Evolutionary conservation across 192 early-diverging fungal species (phyloP).

Genomic region (Gaertneriomyces semiglobifer): DNA sequence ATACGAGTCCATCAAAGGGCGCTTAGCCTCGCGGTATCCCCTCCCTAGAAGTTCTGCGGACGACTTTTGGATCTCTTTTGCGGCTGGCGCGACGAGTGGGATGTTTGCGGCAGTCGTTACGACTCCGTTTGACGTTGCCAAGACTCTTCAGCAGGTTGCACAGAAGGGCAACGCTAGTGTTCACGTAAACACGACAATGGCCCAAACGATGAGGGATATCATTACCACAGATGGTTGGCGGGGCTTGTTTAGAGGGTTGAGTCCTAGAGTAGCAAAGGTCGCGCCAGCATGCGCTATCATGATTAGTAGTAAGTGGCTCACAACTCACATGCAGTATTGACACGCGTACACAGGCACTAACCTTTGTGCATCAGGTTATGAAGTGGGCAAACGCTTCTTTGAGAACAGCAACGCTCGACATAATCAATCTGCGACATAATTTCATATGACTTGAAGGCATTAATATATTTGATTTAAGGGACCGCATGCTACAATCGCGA

Average conservation of each 20-base stretch:
- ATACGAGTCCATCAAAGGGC: constrained; percentile 73
- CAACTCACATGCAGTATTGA: neutral
- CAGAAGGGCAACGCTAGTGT: neutral
- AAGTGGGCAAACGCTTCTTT: constrained; percentile 49
- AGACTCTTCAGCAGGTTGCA: constrained; percentile 79
- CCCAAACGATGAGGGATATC: constrained; percentile 30
- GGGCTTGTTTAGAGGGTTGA: constrained; percentile 34
- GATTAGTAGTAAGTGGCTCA: constrained; percentile 67
- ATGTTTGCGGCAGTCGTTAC: constrained; percentile 82
- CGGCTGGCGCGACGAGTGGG: constrained; percentile 81
- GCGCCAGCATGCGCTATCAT: constrained; percentile 93
- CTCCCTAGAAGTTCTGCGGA: neutral
- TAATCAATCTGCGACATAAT: too few relatives aligned
- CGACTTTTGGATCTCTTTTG: constrained; percentile 70
- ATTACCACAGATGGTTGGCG: constrained; percentile 27
- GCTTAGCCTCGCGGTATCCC: neutral
- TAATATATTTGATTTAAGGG: too few relatives aligned
- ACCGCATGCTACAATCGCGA: too few relatives aligned
- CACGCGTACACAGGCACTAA: neutral
- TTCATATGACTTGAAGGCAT: too few relatives aligned
- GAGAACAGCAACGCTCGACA: constrained; percentile 13
- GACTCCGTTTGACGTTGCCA: constrained; percentile 94
- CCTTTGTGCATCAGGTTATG: constrained; percentile 32
- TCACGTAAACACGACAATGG: constrained; percentile 7
- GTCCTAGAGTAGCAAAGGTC: constrained; percentile 79